phyloP scores from a whole-genome alignment of 176 grass and related monocot genomes.

The Otatea glauca region DNA sequence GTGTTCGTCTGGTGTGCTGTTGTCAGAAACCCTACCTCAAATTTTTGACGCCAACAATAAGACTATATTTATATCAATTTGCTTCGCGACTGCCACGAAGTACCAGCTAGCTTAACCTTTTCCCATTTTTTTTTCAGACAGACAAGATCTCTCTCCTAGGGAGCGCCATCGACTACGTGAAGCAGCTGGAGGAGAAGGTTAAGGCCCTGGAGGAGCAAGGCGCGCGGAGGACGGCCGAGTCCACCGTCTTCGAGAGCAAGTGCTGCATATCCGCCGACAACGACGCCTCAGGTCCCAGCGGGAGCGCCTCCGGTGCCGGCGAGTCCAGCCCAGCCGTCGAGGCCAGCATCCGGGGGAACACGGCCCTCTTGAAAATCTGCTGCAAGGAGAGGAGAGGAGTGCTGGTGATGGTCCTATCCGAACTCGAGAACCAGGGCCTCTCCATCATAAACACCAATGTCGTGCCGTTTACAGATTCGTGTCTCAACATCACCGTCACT shows the following conservation, averaged over 20 bases:
- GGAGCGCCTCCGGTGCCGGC: background rate
- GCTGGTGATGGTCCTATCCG: conserved; percentile 56
- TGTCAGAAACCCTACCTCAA: too few relatives aligned
- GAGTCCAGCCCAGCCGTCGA: conserved; percentile 42
- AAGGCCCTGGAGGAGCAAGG: conserved; percentile 55
- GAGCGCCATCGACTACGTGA: conserved; percentile 60
- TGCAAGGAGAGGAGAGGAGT: conserved; percentile 56
- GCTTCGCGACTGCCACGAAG: too few relatives aligned
- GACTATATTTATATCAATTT: too few relatives aligned
- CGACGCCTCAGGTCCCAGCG: conserved; percentile 8
- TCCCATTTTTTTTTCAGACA: conserved; percentile 35
- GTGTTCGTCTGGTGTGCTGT: too few relatives aligned
- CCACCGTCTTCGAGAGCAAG: conserved; percentile 51
- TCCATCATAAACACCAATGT: conserved; percentile 63
- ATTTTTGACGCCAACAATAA: too few relatives aligned
- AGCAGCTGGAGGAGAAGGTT: conserved; percentile 61
- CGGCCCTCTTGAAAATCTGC: conserved; percentile 57
- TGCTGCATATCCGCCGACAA: conserved; percentile 37
- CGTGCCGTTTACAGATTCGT: conserved; percentile 52
- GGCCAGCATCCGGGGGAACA: conserved; percentile 50
- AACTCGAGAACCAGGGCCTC: conserved; percentile 59
- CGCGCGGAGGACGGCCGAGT: conserved; percentile 32
- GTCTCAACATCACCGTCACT: conserved; percentile 60
- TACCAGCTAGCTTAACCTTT: too few relatives aligned
- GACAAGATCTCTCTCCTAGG: conserved; percentile 74